Evolutionary conservation across 768 basidiomycete species (phyloP), one percentile per base, ranked within the genome.

Genomic region (Leccinum arenicola): DNA sequence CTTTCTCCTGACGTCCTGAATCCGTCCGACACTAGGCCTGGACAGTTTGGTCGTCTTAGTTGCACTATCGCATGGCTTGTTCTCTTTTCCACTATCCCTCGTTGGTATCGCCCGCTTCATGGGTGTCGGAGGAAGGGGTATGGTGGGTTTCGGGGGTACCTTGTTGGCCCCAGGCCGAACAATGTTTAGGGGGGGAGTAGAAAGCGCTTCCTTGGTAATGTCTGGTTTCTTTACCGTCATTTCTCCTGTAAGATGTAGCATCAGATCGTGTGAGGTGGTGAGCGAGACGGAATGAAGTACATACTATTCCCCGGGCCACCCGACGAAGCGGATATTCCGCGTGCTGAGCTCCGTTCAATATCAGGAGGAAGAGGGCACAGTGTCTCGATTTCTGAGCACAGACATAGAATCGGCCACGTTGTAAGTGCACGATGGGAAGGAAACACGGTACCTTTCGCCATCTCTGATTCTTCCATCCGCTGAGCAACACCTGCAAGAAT

Each of bases 21-120:
- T 25, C 3, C 35, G 59, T 50, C 57, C 59, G 47, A 45, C 54
- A 43, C 52, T 25, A 48, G 55, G 55, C 53, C 52, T 55, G 57
- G 52, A 35, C 48, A n/a, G 10, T 17, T 58, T 38, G 33, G 40
- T 8, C 50, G 55, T 60, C 59, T 35, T 51, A 21, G 40, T 62
- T 43, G 49, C 33, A 51, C 55, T 29, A 3, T 47, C 49, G 49
- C 47, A 43, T 38, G 56, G 2, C 21, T 31, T 48, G 43, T 68
- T 68, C 52, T 69, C 69, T 40, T 71, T 63, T 23, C 51, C 51
- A 51, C 48, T 55, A 29, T 52, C 31, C 11, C 47, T 63, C 35
- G 52, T n/a, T 17, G 40, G 25, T 45, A 48, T 59, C n/a, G 9
- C 3, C 54, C 55, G 56, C 27, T 19, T 56, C 61, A 55, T 33